Percentiles rank a stretch among this genome's conserved stretches.
Evolutionary conservation across 305 asterid genomes (phyloP).

Genomic region (Vinca major): DNA sequence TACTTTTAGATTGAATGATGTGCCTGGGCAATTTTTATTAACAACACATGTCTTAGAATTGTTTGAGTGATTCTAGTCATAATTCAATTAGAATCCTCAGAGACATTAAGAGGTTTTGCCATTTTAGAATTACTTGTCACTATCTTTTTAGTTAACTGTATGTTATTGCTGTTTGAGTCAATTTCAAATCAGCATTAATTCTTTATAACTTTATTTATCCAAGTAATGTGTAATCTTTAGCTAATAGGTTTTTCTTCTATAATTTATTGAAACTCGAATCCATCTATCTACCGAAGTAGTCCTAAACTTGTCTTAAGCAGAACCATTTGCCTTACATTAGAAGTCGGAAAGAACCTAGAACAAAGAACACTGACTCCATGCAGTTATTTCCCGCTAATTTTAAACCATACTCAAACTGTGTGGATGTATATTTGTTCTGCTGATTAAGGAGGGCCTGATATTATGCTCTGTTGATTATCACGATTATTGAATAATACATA

Average conservation of each 20-base stretch:
- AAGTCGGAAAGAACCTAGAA: background rate
- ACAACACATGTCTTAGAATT: background rate
- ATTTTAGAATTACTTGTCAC: background rate
- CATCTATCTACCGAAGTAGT: background rate
- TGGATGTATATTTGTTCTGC: background rate
- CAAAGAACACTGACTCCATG: background rate
- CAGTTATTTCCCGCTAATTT: background rate
- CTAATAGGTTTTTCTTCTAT: background rate
- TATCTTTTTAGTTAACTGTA: background rate
- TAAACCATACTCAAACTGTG: background rate
- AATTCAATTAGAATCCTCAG: background rate
- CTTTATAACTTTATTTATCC: background rate
- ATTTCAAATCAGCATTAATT: background rate
- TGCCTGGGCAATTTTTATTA: background rate
- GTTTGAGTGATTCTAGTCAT: background rate
- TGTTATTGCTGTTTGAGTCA: background rate
- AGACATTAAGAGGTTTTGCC: background rate
- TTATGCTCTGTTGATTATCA: background rate
- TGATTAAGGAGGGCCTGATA: background rate
- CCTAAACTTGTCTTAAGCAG: background rate
- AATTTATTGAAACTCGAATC: background rate
- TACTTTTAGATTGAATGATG: background rate
- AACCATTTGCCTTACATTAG: background rate
- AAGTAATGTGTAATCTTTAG: background rate
- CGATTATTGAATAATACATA: background rate